A percentile compares a stretch with the other conserved stretches of the same genome.
Conservation (phyloP, 2,329 filamentous ascomycete species). For the Sporothrix pseudoabietina region DNA sequence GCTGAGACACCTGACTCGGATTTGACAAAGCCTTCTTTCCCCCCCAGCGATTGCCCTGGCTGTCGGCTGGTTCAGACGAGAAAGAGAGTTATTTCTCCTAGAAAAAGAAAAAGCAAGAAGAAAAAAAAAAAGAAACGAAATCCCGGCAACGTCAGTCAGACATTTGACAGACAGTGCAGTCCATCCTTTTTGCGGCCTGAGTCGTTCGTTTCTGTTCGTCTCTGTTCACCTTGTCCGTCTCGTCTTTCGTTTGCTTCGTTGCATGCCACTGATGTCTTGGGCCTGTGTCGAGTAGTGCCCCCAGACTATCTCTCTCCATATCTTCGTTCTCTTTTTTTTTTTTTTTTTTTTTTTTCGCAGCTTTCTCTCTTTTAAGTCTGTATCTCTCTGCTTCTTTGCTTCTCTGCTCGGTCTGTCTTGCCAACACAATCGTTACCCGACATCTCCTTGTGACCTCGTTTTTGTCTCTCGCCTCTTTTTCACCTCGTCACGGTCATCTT, state of each 20-base stretch:
- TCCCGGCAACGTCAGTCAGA: neutral
- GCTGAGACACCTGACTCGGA: constrained; percentile 31
- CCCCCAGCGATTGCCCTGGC: constrained; percentile 12
- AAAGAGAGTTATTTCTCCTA: neutral
- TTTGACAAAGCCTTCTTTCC: constrained; percentile 28
- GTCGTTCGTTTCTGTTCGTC: constrained; percentile 6
- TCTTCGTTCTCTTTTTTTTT: neutral
- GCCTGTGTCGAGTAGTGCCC: constrained; percentile 15
- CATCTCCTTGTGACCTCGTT: constrained; percentile 3
- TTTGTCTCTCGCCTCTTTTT: constrained; percentile 3
- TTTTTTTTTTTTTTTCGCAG: neutral
- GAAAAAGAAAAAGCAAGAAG: neutral
- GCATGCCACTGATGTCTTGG: constrained; percentile 20
- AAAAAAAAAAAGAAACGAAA: neutral
- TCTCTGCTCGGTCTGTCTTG: neutral
- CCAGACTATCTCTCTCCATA: neutral
- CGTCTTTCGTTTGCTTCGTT: constrained; percentile 1
- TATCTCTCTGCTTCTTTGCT: neutral
- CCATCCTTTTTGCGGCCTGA: constrained; percentile 13
- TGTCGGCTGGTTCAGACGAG: constrained; percentile 10
- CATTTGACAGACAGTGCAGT: constrained; percentile 3
- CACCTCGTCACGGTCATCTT: neutral
- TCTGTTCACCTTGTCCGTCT: neutral
- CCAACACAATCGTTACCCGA: neutral
- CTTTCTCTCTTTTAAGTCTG: neutral